A percentile compares a stretch with the other conserved stretches of the same genome.
Evolutionary conservation across 495 filamentous ascomycete species (phyloP).

Genomic region (Lasiosphaeriaceae sp.): DNA sequence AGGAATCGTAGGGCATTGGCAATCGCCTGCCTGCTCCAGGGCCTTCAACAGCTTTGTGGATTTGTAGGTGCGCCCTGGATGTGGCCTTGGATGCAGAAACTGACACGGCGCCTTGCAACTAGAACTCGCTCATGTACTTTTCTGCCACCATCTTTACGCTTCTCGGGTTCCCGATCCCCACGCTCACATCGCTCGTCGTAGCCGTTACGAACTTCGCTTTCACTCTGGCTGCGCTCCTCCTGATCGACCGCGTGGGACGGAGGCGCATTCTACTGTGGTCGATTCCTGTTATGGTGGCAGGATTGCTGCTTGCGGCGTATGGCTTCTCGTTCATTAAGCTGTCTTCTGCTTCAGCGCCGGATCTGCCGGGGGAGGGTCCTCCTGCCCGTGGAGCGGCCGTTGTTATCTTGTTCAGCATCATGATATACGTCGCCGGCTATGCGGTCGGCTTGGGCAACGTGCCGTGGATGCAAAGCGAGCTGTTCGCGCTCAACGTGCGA

Average conservation of each 20-base stretch:
- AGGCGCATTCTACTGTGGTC: slow-evolving; percentile 77
- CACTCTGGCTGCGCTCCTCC: slow-evolving; percentile 69
- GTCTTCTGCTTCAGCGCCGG: slow-evolving; percentile 21
- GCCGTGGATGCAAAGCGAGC: slow-evolving; percentile 90
- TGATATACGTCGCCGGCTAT: slow-evolving; percentile 80
- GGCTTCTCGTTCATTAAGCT: slow-evolving; percentile 61
- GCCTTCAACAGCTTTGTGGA: slow-evolving; percentile 83
- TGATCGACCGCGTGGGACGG: slow-evolving; percentile 79
- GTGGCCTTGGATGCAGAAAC: not conserved
- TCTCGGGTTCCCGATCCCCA: slow-evolving; percentile 75
- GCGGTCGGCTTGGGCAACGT: slow-evolving; percentile 88
- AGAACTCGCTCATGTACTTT: slow-evolving; percentile 95
- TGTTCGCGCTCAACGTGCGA: slow-evolving; percentile 81
- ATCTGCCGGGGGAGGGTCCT: slow-evolving; percentile 4
- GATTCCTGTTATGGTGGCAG: slow-evolving; percentile 77
- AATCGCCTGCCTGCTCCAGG: slow-evolving; percentile 83
- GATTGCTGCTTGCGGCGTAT: slow-evolving; percentile 61
- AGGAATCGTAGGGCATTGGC: slow-evolving; percentile 73
- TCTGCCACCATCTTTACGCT: slow-evolving; percentile 84
- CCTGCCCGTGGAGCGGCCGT: slow-evolving; percentile 38
- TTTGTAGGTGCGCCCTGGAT: slow-evolving; percentile 54
- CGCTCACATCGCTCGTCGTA: slow-evolving; percentile 74
- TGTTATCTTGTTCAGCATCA: slow-evolving; percentile 65
- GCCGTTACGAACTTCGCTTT: slow-evolving; percentile 81
- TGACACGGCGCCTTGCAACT: not conserved